Conservation (phyloP, 352 stramenopile genomes). For the Phytophthora citricola region DNA sequence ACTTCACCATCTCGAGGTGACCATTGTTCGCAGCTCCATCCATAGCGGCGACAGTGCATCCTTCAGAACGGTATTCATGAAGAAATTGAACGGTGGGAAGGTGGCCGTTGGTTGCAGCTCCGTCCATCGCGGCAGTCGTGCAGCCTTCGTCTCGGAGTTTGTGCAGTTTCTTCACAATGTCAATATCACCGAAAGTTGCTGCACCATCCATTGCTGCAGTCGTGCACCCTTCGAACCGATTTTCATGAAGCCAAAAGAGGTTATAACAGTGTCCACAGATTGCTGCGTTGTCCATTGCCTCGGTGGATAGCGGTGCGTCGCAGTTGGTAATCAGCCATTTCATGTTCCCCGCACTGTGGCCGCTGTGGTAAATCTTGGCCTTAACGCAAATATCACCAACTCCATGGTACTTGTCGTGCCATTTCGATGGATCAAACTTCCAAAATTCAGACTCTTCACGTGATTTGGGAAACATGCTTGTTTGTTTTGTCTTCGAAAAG, state of each 20-base stretch:
- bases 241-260: conserved; percentile 8
- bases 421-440: too few relatives aligned
- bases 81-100: background rate
- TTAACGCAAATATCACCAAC: too few relatives aligned
- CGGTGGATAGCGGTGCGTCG: background rate
- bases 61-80: background rate
- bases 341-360: background rate
- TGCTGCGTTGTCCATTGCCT: conserved; percentile 2
- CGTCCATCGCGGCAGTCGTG: background rate
- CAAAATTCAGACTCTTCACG: too few relatives aligned
- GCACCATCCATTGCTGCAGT: conserved; percentile 19
- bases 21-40: background rate
- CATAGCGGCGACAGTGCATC: background rate
- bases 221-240: conserved; percentile 12
- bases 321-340: conserved; percentile 7
- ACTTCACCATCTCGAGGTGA: conserved; percentile 10
- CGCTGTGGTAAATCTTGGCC: too few relatives aligned
- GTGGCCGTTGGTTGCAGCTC: background rate
- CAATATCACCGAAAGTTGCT: background rate
- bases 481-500: too few relatives aligned
- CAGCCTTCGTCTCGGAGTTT: background rate
- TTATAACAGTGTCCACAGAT: too few relatives aligned
- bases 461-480: too few relatives aligned
- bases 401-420: too few relatives aligned
- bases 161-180: conserved; percentile 9